A percentile compares a stretch with the other conserved stretches of the same genome.
phyloP scores from a whole-genome alignment of 2,329 filamentous ascomycete genomes.

The Ophiostoma montium region DNA sequence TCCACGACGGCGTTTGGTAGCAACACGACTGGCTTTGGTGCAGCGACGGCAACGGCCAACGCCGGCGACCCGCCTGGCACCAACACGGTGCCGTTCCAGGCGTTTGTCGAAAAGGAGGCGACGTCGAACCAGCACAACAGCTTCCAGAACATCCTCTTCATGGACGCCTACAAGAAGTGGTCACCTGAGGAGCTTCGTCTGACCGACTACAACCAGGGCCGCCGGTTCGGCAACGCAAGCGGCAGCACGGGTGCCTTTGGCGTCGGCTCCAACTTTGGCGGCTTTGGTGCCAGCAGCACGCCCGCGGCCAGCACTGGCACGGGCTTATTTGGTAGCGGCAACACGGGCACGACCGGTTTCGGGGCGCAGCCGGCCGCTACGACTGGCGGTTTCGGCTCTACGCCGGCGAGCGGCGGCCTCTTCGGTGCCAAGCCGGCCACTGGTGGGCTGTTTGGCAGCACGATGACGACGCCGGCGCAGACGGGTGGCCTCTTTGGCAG shows the following conservation, averaged over 20 bases:
- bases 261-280: slow-evolving; percentile 36
- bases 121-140: slow-evolving; percentile 39
- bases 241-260: slow-evolving; percentile 72
- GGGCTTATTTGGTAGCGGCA: slow-evolving; percentile 25
- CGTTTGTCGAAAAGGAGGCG: slow-evolving; percentile 60
- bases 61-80: slow-evolving; percentile 54
- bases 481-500: slow-evolving; percentile 24
- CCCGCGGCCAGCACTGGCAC: slow-evolving; percentile 22
- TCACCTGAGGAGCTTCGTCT: slow-evolving; percentile 75
- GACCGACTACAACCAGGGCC: slow-evolving; percentile 78
- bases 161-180: slow-evolving; percentile 73
- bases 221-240: slow-evolving; percentile 68
- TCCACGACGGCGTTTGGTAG: slow-evolving; percentile 27
- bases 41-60: slow-evolving; percentile 33
- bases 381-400: neutral
- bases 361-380: slow-evolving; percentile 13
- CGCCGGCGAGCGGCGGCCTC: slow-evolving; percentile 2
- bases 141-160: slow-evolving; percentile 69
- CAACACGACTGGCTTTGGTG: slow-evolving; percentile 14
- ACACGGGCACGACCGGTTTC: slow-evolving; percentile 23
- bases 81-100: slow-evolving; percentile 51
- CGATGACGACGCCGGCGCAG: slow-evolving; percentile 16
- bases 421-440: slow-evolving; percentile 15
- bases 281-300: slow-evolving; percentile 30
- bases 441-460: slow-evolving; percentile 15